Conservation (phyloP, 2,329 filamentous ascomycete species). For the Botrytis cinerea region DNA sequence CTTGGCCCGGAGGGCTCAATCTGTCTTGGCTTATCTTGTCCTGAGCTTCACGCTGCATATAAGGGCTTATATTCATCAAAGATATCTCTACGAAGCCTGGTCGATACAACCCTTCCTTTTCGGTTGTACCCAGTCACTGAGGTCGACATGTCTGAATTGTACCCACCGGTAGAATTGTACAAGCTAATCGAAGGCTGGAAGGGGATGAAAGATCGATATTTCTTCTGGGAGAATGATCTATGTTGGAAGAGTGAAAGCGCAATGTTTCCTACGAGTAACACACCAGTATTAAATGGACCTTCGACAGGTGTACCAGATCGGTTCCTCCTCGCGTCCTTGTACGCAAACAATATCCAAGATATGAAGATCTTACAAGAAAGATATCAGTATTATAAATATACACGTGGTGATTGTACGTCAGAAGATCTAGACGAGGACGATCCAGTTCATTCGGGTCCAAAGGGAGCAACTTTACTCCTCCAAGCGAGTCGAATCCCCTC, state of each 20-base stretch:
- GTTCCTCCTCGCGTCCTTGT: not conserved
- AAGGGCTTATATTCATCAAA: not conserved
- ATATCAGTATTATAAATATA: not conserved
- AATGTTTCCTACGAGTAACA: not conserved
- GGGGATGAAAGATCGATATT: not conserved
- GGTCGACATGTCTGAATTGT: not conserved
- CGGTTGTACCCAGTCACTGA: not conserved
- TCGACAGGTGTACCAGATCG: not conserved
- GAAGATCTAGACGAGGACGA: fast-evolving
- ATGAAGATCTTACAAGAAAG: not conserved
- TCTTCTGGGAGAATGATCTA: not conserved
- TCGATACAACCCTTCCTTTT: not conserved
- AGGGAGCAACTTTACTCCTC: not conserved
- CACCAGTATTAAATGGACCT: not conserved
- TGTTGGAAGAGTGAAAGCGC: not conserved
- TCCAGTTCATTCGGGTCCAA: not conserved
- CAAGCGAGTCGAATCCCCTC: not conserved
- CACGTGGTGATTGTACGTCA: not conserved
- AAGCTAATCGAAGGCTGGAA: not conserved
- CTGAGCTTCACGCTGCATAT: not conserved
- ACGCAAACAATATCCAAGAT: not conserved
- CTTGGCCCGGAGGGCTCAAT: not conserved
- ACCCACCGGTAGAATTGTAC: not conserved
- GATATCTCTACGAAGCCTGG: not conserved
- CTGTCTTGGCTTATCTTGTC: constrained; percentile 1